These are phyloP conservation scores for Gloeostereum incarnatum DNA, from an alignment of 768 basidiomycete genomes.

Conservation along the genomic window DNA sequence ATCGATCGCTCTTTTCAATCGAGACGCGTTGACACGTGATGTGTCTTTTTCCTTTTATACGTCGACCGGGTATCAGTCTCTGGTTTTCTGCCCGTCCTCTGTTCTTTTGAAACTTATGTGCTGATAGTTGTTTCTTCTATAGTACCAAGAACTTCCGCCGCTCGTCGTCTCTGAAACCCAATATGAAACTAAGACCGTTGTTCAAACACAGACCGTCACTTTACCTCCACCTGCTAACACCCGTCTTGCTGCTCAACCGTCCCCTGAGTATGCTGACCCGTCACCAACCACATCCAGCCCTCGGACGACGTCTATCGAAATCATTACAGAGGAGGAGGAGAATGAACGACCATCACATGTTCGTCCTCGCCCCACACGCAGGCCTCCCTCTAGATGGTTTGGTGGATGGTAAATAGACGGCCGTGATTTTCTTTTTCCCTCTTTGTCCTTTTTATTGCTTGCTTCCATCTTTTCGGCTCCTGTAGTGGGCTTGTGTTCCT, in stretches of 20 bases:
- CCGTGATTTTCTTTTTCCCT: slow-evolving; percentile 15
- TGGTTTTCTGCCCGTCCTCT: slow-evolving; percentile 6
- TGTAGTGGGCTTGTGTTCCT: background rate
- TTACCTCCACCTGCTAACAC: slow-evolving; percentile 75
- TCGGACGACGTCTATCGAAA: slow-evolving; percentile 65
- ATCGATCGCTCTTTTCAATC: slow-evolving; percentile 26
- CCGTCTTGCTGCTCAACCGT: slow-evolving; percentile 63
- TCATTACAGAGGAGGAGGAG: slow-evolving; percentile 52
- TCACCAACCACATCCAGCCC: slow-evolving; percentile 54
- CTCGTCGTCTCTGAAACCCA: slow-evolving; percentile 33
- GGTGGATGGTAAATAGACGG: slow-evolving; percentile 39
- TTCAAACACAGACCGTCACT: slow-evolving; percentile 58
- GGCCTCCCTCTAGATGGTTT: slow-evolving; percentile 51
- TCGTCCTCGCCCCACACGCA: slow-evolving; percentile 36
- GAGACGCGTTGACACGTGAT: slow-evolving; percentile 34
- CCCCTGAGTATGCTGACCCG: slow-evolving; percentile 54
- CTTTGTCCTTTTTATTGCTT: slow-evolving; percentile 15
- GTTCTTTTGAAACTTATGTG: slow-evolving; percentile 13
- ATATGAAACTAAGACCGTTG: slow-evolving; percentile 53
- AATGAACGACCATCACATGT: slow-evolving; percentile 29
- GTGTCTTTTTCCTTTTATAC: slow-evolving; percentile 12
- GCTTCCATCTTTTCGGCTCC: slow-evolving; percentile 7
- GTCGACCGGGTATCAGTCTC: slow-evolving; percentile 28
- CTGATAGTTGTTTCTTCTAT: slow-evolving; percentile 22
- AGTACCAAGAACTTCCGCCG: slow-evolving; percentile 39